A percentile compares a stretch with the other conserved stretches of the same genome.
These are phyloP conservation scores for Penicillium malachiteum DNA, from an alignment of 495 filamentous ascomycete species.

Conservation along the genomic window DNA sequence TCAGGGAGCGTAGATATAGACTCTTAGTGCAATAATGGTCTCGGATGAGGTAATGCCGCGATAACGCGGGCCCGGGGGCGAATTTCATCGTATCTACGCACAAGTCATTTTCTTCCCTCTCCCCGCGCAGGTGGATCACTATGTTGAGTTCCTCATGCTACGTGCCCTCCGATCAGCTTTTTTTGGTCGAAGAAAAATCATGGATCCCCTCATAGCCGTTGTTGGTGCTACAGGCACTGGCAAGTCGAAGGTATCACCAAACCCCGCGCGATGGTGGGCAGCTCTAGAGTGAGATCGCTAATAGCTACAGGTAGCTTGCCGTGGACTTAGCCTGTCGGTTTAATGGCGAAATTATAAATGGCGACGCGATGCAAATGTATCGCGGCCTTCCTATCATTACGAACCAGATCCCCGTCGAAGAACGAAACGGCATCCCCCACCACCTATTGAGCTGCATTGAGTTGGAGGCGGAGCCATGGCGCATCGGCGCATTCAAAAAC, in stretches of 20 bases:
- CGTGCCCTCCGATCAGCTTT: conserved; percentile 23
- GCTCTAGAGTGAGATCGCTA: conserved; percentile 13
- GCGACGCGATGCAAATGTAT: conserved; percentile 99
- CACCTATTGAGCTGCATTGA: conserved; percentile 80
- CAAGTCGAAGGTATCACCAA: conserved; percentile 80
- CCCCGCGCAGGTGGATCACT: neutral
- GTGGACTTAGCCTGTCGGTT: conserved; percentile 80
- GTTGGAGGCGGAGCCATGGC: conserved; percentile 76
- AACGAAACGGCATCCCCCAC: conserved; percentile 81
- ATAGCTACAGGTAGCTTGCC: conserved; percentile 69
- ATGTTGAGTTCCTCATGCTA: conserved; percentile 25
- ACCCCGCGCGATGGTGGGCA: conserved; percentile 2
- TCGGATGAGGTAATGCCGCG: neutral
- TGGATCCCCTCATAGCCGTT: conserved; percentile 73
- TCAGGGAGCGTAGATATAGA: neutral
- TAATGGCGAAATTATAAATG: conserved; percentile 96
- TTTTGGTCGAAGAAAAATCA: conserved; percentile 18
- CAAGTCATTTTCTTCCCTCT: neutral
- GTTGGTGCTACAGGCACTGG: conserved; percentile 94
- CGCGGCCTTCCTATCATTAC: conserved; percentile 90
- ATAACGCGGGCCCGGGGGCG: neutral
- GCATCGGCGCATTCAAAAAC: conserved; percentile 67
- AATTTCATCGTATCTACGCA: neutral
- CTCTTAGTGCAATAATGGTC: neutral
- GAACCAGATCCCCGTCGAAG: conserved; percentile 77